These are phyloP conservation scores for Bonia amplexicaulis DNA, from an alignment of 176 grass and related monocot species.

Conservation along the genomic window DNA sequence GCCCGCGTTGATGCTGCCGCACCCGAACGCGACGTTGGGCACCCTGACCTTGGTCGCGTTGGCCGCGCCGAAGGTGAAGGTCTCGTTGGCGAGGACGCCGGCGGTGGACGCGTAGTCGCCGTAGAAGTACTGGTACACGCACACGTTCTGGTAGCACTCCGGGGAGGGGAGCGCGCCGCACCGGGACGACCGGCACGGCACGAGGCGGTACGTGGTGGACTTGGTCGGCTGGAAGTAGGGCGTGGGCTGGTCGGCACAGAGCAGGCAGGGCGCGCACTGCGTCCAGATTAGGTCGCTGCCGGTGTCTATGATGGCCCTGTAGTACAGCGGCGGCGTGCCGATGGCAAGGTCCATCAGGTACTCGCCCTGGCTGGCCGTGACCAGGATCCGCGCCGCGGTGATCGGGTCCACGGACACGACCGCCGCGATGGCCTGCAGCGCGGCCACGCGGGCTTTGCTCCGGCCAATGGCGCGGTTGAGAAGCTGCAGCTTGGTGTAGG, in stretches of 20 bases:
- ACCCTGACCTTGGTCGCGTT: not conserved
- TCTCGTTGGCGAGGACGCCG: constrained; percentile 38
- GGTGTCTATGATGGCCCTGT: constrained; percentile 44
- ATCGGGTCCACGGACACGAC: not conserved
- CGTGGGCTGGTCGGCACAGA: constrained; percentile 35
- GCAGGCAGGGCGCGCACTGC: constrained; percentile 50
- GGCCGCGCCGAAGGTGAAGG: constrained; percentile 40
- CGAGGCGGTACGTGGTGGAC: constrained; percentile 15
- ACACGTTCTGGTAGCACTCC: constrained; percentile 8
- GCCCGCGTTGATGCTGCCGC: constrained; percentile 21
- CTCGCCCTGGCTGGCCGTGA: constrained; percentile 23
- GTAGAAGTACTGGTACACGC: constrained; percentile 47
- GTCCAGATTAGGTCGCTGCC: constrained; percentile 79
- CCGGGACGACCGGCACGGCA: constrained; percentile 25
- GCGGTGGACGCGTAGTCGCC: constrained; percentile 34
- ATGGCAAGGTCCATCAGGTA: constrained; percentile 34
- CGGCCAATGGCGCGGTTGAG: not conserved
- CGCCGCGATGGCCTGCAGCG: not conserved
- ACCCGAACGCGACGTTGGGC: constrained; percentile 27
- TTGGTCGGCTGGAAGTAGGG: constrained; percentile 6
- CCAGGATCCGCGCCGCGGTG: not conserved
- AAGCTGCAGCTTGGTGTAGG: not conserved
- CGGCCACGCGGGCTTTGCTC: not conserved
- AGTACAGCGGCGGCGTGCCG: constrained; percentile 36
- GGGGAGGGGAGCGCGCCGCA: constrained; percentile 15